Evolutionary conservation across 1,139 yeast genomes (phyloP).

Genomic region (Pichia inconspicua): DNA sequence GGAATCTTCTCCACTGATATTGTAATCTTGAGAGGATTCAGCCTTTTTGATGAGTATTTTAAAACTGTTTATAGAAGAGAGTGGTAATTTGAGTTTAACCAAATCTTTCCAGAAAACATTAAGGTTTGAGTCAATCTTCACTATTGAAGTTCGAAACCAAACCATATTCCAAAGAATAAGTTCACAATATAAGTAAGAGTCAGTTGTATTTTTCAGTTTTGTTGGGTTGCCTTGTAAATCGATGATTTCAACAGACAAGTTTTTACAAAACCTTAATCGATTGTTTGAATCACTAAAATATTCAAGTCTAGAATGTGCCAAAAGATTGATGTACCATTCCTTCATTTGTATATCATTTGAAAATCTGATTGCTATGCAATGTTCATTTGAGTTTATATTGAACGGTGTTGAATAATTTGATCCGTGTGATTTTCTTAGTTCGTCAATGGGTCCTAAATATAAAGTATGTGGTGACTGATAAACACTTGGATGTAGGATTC

Average conservation of each 20-base stretch:
- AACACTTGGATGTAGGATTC: slow-evolving; percentile 61
- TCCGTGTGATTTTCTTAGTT: slow-evolving; percentile 40
- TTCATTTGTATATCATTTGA: background rate
- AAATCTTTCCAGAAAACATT: slow-evolving; percentile 68
- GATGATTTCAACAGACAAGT: slow-evolving; percentile 50
- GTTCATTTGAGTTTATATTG: slow-evolving; percentile 14
- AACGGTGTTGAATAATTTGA: background rate
- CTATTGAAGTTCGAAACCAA: slow-evolving; percentile 64
- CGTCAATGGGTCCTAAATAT: slow-evolving; percentile 50
- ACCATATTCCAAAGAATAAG: slow-evolving; percentile 58
- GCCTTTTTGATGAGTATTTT: slow-evolving; percentile 44
- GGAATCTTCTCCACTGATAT: slow-evolving; percentile 15
- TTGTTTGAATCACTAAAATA: slow-evolving; percentile 36
- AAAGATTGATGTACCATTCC: slow-evolving; percentile 63
- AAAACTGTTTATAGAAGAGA: slow-evolving; percentile 43
- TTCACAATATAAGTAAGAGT: slow-evolving; percentile 44
- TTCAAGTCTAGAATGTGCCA: slow-evolving; percentile 59
- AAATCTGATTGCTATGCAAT: background rate
- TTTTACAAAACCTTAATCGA: slow-evolving; percentile 47
- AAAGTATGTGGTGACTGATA: slow-evolving; percentile 53
- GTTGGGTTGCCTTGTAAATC: slow-evolving; percentile 48
- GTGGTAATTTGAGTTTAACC: slow-evolving; percentile 48
- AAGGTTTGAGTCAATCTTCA: slow-evolving; percentile 34
- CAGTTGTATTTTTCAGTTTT: slow-evolving; percentile 2
- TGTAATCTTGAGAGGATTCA: slow-evolving; percentile 11